Evolutionary conservation across 768 basidiomycete genomes (phyloP).

Genomic region (Macrolepiota dolichaula): DNA sequence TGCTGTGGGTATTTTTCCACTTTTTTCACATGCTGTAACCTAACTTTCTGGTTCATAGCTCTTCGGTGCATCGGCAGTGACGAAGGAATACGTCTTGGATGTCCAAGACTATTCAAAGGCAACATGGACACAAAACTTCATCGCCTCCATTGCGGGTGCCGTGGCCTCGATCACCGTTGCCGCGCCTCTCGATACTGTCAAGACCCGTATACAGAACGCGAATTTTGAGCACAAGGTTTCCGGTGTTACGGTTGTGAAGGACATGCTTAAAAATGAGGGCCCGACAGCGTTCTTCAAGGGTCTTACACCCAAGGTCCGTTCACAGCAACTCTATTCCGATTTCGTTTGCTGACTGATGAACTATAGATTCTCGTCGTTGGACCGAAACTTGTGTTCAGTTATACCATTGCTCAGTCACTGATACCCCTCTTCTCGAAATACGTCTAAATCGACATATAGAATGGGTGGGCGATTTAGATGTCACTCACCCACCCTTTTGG

Average conservation of each 20-base stretch:
- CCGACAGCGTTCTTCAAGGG: constrained; percentile 90
- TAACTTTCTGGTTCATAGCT: constrained; percentile 49
- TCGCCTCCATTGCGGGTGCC: constrained; percentile 92
- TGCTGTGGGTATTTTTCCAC: constrained; percentile 55
- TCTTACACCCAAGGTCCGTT: constrained; percentile 85
- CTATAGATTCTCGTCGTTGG: constrained; percentile 89
- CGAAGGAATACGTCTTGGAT: constrained; percentile 91
- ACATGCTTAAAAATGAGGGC: constrained; percentile 87
- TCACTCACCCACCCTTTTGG: not conserved
- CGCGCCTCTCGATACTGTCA: constrained; percentile 93
- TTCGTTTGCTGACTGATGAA: not conserved
- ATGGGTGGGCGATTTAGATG: not conserved
- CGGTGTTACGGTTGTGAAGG: constrained; percentile 78
- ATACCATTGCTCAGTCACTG: constrained; percentile 93
- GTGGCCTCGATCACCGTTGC: constrained; percentile 95
- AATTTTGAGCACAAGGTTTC: constrained; percentile 88
- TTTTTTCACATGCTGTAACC: not conserved
- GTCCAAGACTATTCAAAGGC: constrained; percentile 89
- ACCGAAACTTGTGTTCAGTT: constrained; percentile 97
- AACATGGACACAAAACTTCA: constrained; percentile 97
- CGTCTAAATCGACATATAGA: constrained; percentile 40
- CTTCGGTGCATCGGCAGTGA: constrained; percentile 92
- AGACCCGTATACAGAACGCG: constrained; percentile 97
- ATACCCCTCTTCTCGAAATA: constrained; percentile 91
- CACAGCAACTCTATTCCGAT: not conserved